These are phyloP conservation scores for Aspergillus sp. DNA, from an alignment of 2,329 filamentous ascomycete genomes.

Conservation along the genomic window DNA sequence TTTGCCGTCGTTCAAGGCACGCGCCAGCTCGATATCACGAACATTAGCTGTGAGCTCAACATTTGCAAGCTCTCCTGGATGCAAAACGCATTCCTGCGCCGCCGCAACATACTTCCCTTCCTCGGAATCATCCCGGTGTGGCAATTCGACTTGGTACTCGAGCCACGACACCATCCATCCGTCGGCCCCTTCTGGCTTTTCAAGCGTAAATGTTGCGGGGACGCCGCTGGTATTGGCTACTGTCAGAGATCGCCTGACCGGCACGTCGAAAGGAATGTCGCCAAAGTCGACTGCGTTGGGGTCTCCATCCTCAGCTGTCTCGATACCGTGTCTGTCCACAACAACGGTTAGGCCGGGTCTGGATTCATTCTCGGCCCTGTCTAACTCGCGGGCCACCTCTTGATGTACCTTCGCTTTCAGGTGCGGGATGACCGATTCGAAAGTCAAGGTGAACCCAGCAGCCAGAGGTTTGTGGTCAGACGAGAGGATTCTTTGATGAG, in stretches of 20 bases:
- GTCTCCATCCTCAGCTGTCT: conserved; percentile 37
- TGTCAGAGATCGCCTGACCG: conserved; percentile 67
- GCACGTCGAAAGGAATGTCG: conserved; percentile 66
- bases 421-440: conserved; percentile 81
- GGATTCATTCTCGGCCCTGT: conserved; percentile 87
- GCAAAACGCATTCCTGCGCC: conserved; percentile 61
- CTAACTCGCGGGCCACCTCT: conserved; percentile 83
- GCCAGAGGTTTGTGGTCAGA: conserved; percentile 94
- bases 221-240: conserved; percentile 91
- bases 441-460: conserved; percentile 79
- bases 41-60: conserved; percentile 69
- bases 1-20: conserved; percentile 68
- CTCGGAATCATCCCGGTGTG: conserved; percentile 40
- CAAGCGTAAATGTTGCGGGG: conserved; percentile 75
- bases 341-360: conserved; percentile 80
- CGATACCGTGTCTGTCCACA: conserved; percentile 58
- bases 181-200: conserved; percentile 59
- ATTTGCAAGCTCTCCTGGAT: conserved; percentile 79
- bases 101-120: conserved; percentile 26
- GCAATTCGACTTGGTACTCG: conserved; percentile 61
- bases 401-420: conserved; percentile 80
- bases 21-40: conserved; percentile 62
- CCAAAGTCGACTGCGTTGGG: conserved; percentile 74
- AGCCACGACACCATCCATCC: conserved; percentile 65
- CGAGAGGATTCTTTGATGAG: conserved; percentile 84